Percentiles rank a stretch among this genome's conserved stretches.
Evolutionary conservation across 306 rosid species (phyloP).

Genomic region (Quillaja saponaria): DNA sequence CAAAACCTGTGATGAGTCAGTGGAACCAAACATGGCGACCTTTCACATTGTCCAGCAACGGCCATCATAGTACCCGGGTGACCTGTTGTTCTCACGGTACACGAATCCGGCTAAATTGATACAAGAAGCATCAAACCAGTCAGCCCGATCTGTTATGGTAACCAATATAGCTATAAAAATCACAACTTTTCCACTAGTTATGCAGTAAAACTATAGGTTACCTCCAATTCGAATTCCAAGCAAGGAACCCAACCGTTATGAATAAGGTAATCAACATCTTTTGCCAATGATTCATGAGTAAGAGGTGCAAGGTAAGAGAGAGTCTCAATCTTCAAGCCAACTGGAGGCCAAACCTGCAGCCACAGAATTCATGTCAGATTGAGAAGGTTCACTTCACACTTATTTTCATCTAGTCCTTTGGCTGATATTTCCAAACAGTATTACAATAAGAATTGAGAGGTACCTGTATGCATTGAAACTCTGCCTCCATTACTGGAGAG

Average conservation of each 20-base stretch:
- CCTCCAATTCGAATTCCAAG: constrained; percentile 46
- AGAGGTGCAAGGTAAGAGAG: constrained; percentile 49
- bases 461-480: not conserved
- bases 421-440: no score
- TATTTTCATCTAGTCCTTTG: not conserved
- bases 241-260: constrained; percentile 40
- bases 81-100: constrained; percentile 42
- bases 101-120: constrained; percentile 29
- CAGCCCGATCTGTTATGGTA: not conserved
- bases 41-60: constrained; percentile 69
- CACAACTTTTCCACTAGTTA: no score
- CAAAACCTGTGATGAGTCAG: constrained; percentile 38
- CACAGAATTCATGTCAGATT: not conserved
- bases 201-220: not conserved
- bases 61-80: constrained; percentile 62
- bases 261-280: constrained; percentile 45
- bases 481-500: not conserved
- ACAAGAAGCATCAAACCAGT: not conserved
- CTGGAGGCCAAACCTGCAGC: constrained; percentile 56
- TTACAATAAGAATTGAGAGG: not conserved
- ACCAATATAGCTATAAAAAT: not conserved
- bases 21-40: constrained; percentile 55
- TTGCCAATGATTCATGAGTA: not conserved
- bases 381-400: not conserved
- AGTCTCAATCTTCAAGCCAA: constrained; percentile 51